phyloP scores from a whole-genome alignment of 1,284 basidiomycete genomes.

The Apiotrichum akiyoshidainum region DNA sequence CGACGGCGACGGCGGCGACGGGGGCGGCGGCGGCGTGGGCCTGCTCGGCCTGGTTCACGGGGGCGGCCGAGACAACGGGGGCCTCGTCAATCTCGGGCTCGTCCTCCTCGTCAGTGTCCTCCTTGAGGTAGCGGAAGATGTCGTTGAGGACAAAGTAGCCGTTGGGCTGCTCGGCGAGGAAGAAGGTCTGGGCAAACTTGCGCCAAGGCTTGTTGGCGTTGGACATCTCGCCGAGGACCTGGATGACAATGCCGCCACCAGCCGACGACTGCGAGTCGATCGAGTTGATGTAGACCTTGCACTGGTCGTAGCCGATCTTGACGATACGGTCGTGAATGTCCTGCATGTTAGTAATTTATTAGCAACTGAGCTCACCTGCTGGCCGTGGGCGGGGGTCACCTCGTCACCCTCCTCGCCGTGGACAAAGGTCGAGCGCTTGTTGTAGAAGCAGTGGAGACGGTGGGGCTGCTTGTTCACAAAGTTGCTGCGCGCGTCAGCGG shows the following conservation, averaged over 20 bases:
- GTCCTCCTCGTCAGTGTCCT: conserved; percentile 79
- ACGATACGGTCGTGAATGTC: conserved; percentile 97
- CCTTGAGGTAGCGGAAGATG: conserved; percentile 98
- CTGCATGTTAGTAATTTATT: conserved; percentile 53
- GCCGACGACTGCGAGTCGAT: conserved; percentile 92
- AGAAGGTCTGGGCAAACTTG: conserved; percentile 99
- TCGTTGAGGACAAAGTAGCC: conserved; percentile 99
- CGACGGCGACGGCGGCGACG: conserved; percentile 35
- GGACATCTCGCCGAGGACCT: conserved; percentile 98
- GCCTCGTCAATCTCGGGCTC: conserved; percentile 52
- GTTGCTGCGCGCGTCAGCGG: conserved; percentile 55
- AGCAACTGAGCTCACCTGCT: conserved; percentile 64
- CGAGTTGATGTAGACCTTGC: conserved; percentile 96
- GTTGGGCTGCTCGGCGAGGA: conserved; percentile 97
- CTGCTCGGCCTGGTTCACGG: conserved; percentile 22
- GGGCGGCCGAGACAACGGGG: conserved; percentile 29
- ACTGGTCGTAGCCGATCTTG: conserved; percentile 88
- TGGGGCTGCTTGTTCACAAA: conserved; percentile 97
- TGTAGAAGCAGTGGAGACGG: conserved; percentile 98
- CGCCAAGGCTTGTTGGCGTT: conserved; percentile 85
- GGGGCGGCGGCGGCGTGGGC: conserved; percentile 30
- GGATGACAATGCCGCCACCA: conserved; percentile 94
- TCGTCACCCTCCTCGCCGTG: conserved; percentile 97
- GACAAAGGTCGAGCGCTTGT: conserved; percentile 92
- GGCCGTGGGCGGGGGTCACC: conserved; percentile 75